Base-by-base conservation (phyloP, 2,329 filamentous ascomycete genomes). In the Colletotrichum tamarilloi region DNA sequence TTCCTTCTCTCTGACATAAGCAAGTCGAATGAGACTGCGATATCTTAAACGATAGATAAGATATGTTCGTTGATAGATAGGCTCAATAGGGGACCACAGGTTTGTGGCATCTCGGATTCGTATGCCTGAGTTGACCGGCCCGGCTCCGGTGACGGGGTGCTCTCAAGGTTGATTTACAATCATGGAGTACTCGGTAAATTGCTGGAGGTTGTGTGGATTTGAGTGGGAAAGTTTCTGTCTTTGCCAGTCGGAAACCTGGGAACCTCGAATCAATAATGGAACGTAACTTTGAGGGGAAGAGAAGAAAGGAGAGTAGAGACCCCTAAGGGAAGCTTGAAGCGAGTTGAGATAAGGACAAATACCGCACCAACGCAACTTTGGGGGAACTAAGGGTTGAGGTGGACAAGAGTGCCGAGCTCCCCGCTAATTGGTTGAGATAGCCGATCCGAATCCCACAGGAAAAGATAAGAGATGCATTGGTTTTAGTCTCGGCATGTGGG, bases 291-390 rank as follows among this genome's bases (percentile, higher is more conserved):
- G 53, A 53, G 35, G 28, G 22, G 16, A 56, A 59, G 58, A n/a
- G 19, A 28, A 70, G 46, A 24, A 24, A 42, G 62, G 22, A 19
- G 46, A 42, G 12, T 22, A 68, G 30, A 19, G 55, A 59, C n/a
- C 38, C 30, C 52, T 38, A 46, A 42, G 5, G 52, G 58, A 62
- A 55, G 24, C 35, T 65, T 60, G 56, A 64, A 49, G 67, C 67
- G 55, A 49, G 26, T 35, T 5, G 22, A 73, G 70, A 73, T 73
- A 73, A 73, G 59, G 60, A 70, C 67, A 73, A 73, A 70, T 73
- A 62, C 60, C 67, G 60, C 70, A 73, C 26, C 22, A 42, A 42
- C 38, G 16, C 38, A 42, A 19, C 38, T 42, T 19, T 14, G 11
- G 6, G 38, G 46, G 55, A 52, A 65, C 52, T 22, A 8, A 42